Evolutionary conservation across 2,329 filamentous ascomycete genomes (phyloP), one percentile per base, ranked within the genome.

Genomic region (Ophiosphaerella korrae): DNA sequence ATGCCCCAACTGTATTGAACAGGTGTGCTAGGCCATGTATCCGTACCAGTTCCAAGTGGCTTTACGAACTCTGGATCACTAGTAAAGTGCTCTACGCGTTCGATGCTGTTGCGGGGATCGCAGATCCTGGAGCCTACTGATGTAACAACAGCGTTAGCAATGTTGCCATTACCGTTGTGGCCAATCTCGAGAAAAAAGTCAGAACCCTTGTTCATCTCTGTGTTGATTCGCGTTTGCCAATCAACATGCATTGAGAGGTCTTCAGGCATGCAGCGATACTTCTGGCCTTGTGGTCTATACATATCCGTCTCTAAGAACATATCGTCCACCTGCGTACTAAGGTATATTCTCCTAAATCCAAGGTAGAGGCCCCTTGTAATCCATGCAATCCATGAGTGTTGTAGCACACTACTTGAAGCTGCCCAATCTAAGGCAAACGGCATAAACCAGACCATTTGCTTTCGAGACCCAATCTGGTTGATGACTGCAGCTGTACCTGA

Each of bases 381-480:
- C 84, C 83, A 87, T 58, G 80, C 80, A 52, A 87, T 85, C 78
- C 81, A 85, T 11, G 83, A 77, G 68, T 87, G 84, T 68, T 86
- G 83, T 42, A 85, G 68, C 60, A 79, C 84, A 66, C 78, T 84
- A 59, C 81, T 83, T 2, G 82, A 79, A 13, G 77, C 74, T 45
- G 78, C 77, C 80, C 80, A 82, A 40, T 74, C 73, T 7, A 79
- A 75, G 40, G 79, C 79, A 55, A 82, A 84, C 12, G 74, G 71
- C 45, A 81, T 78, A 72, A 86, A 86, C 74, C 82, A 86, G 2
- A 79, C 83, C 81, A 86, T 84, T 69, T 86, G 83, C 71, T 86
- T 76, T 53, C 84, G 78, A 12, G 77, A 78, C 46, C 75, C 74
- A 55, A 84, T 80, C 50, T 80, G 78, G 65, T 85, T 86, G 65